Conservation (phyloP, 345 rosid species). For the Brassica incana region DNA sequence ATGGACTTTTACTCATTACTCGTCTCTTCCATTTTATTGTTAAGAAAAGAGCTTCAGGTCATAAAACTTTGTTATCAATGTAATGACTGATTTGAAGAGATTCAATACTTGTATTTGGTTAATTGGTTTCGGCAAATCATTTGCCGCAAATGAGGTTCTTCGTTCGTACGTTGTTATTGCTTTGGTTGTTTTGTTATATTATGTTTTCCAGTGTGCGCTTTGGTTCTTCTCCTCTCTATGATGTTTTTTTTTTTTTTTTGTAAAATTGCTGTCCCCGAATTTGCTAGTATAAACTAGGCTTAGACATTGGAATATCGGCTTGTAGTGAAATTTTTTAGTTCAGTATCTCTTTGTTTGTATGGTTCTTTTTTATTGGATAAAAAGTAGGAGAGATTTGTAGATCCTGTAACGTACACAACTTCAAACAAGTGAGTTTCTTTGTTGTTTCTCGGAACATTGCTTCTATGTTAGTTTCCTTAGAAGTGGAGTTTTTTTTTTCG, state of each 20-base stretch:
- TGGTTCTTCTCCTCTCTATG: not conserved
- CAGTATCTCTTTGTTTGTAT: not conserved
- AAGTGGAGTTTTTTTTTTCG: no score
- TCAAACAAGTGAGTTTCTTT: no score
- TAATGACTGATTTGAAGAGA: conserved; percentile 20
- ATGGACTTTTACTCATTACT: not conserved
- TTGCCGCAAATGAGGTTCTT: not conserved
- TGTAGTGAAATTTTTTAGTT: not conserved
- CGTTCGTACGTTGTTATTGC: not conserved
- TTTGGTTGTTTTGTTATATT: not conserved
- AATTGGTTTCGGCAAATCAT: conserved; percentile 7
- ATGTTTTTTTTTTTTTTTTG: not conserved
- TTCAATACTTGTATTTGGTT: conserved; percentile 16
- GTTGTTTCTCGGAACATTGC: no score
- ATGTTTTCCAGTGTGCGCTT: not conserved
- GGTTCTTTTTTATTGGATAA: not conserved
- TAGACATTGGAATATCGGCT: not conserved
- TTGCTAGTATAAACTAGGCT: not conserved
- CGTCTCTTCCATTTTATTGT: not conserved
- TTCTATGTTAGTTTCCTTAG: no score
- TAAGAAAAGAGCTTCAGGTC: not conserved
- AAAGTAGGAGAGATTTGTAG: not conserved
- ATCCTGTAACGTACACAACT: not conserved
- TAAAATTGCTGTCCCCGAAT: not conserved
- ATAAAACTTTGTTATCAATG: conserved; percentile 22